Conservation (phyloP, 2,329 filamentous ascomycete genomes). For the Aulographum hederae region DNA sequence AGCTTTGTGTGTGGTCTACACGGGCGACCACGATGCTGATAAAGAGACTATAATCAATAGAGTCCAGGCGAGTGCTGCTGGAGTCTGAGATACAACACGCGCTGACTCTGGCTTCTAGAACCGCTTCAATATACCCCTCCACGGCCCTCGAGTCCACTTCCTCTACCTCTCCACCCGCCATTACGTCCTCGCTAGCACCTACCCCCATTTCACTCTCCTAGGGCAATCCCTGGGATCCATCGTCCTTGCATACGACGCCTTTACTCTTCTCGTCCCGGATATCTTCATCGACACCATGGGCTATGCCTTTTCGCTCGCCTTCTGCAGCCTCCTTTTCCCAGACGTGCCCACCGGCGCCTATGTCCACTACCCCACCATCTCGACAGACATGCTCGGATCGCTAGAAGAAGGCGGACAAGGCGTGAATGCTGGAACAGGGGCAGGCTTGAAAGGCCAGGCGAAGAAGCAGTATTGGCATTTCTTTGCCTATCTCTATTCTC, state of each 20-base stretch:
- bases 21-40: conserved; percentile 76
- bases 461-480: conserved; percentile 77
- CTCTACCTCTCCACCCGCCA: conserved; percentile 78
- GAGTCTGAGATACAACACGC: conserved; percentile 1
- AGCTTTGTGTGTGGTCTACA: conserved; percentile 84
- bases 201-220: conserved; percentile 80
- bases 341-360: conserved; percentile 75
- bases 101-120: conserved; percentile 11
- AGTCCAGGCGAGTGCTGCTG: conserved; percentile 52
- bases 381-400: conserved; percentile 86
- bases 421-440: conserved; percentile 68
- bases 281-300: conserved; percentile 97
- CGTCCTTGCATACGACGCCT: conserved; percentile 77
- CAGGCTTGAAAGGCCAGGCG: conserved; percentile 46
- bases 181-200: conserved; percentile 72
- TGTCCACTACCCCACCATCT: conserved; percentile 96
- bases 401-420: conserved; percentile 28
- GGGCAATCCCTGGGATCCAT: conserved; percentile 88
- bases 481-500: conserved; percentile 69
- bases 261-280: conserved; percentile 80
- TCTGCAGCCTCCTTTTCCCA: conserved; percentile 68
- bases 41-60: conserved; percentile 62
- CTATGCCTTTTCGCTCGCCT: conserved; percentile 75
- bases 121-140: conserved; percentile 82
- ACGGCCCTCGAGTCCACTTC: conserved; percentile 68